Base-by-base conservation (phyloP, 805 yeast species). In the Ogataea salicorniae region DNA sequence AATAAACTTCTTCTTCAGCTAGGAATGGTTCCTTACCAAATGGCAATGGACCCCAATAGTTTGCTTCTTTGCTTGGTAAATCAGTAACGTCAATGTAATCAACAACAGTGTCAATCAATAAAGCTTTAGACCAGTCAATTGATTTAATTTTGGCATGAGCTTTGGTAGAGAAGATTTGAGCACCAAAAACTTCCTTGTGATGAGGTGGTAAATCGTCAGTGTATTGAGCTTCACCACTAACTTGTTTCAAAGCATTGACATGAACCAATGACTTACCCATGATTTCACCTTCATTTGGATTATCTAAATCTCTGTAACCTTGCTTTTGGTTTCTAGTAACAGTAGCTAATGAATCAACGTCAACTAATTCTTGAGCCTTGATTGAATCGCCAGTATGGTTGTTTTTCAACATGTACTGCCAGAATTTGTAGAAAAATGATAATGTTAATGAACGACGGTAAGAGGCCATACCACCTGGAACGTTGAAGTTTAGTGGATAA, bases 401-500 rank as follows among this genome's bases (percentile, higher is more conserved):
- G n/a, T 46, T 39, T 42, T 20, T 20, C 20, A 68, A 46, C 46
- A 69, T 57, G 40, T 61, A 53, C 43, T 72, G 70, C 59, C 62
- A 66, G 48, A 74, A 74, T 53, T 69, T 72, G 63, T 68, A 74
- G 54, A 74, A 74, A 56, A 74, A 74, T 9, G 77, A 72, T 43
- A 73, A 48, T 11, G 75, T 67, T 39, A 74, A 60, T n/a, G 77
- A 66, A 36, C 72, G 58, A 43, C 79, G 59, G 51, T 69, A 74
- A 2, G 71, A 60, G 0, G 78, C 76, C 76, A 72, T 73, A 14
- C 77, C 79, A 47, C 79, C 79, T 4, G 78, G 78, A 39, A 74
- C 79, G 16, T 64, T 64, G 53, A 55, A 74, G 2, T 72, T 64
- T 39, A 74, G 58, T 15, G 67, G 59, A 50, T 62, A 72, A 49